A percentile compares a stretch with the other conserved stretches of the same genome.
Evolutionary conservation across 176 grass and related monocot species (phyloP).

Genomic region (Carex parvula): DNA sequence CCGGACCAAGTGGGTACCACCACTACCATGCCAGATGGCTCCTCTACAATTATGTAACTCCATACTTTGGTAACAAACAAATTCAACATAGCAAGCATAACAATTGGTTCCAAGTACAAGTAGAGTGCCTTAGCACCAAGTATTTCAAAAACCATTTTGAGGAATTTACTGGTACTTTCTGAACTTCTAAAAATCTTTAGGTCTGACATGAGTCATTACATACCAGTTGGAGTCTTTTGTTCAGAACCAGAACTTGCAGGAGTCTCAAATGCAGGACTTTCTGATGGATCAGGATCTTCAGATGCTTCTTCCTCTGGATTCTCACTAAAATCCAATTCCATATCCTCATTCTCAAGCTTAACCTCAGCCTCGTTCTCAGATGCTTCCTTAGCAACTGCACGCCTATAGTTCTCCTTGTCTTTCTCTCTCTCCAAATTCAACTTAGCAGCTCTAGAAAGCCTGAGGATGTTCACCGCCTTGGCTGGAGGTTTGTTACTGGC

Average conservation of each 20-base stretch:
- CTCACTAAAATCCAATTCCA: slow-evolving; percentile 97
- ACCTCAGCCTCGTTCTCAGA: slow-evolving; percentile 29
- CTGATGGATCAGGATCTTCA: slow-evolving; percentile 68
- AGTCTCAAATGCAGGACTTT: slow-evolving; percentile 57
- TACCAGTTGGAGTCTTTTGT: slow-evolving; percentile 41
- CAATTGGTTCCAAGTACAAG: not conserved
- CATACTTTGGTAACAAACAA: not conserved
- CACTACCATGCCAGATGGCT: not conserved
- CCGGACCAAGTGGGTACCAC: not conserved
- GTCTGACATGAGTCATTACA: not conserved
- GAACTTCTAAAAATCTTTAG: not conserved
- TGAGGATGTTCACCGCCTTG: slow-evolving; percentile 78
- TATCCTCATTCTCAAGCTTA: slow-evolving; percentile 40
- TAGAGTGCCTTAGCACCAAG: not conserved
- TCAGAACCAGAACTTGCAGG: slow-evolving; percentile 36
- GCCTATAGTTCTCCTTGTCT: slow-evolving; percentile 90
- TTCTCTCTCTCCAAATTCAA: slow-evolving; percentile 90
- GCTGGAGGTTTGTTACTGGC: slow-evolving; percentile 44
- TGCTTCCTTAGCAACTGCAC: slow-evolving; percentile 34
- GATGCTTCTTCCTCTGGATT: slow-evolving; percentile 66
- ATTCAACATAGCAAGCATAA: not conserved
- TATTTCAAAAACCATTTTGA: not conserved
- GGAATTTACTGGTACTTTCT: not conserved
- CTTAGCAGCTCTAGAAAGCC: slow-evolving; percentile 90
- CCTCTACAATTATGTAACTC: not conserved